Conservation (phyloP, 1,284 basidiomycete genomes). For the Moniliophthora roreri region DNA sequence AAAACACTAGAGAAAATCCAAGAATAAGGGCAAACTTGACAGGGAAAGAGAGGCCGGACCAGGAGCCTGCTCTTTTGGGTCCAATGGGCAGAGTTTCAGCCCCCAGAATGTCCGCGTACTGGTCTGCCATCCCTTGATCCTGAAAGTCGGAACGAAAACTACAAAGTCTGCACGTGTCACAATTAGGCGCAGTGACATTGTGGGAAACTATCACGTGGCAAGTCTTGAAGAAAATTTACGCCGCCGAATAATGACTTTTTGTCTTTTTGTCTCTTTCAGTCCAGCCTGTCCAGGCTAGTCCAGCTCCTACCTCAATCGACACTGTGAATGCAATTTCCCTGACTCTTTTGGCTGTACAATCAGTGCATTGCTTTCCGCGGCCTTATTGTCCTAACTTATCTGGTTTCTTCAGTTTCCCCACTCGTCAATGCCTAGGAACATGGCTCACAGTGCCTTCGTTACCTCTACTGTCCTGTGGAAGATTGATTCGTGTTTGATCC, state of each 20-base stretch:
- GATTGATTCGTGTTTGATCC: conserved; percentile 55
- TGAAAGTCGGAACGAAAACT: conserved; percentile 13
- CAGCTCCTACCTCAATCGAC: too few species aligned
- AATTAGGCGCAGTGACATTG: too few species aligned
- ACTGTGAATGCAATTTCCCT: too few species aligned
- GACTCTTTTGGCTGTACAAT: too few species aligned
- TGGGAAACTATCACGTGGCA: too few species aligned
- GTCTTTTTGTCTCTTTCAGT: too few species aligned
- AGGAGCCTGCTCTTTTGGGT: conserved; percentile 29
- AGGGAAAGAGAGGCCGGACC: conserved; percentile 34
- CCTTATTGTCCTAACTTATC: neutral
- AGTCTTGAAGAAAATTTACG: too few species aligned
- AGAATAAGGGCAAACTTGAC: conserved; percentile 34
- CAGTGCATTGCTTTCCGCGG: too few species aligned
- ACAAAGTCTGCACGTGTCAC: too few species aligned
- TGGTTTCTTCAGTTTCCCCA: conserved; percentile 33
- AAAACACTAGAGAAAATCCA: conserved; percentile 32
- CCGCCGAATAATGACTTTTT: too few species aligned
- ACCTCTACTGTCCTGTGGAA: conserved; percentile 70
- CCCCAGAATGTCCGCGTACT: conserved; percentile 68
- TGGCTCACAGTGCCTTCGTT: conserved; percentile 66
- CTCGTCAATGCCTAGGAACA: conserved; percentile 70
- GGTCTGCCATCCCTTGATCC: conserved; percentile 48
- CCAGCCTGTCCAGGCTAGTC: too few species aligned
- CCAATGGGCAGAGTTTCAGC: conserved; percentile 44